Conservation (phyloP, 2,329 filamentous ascomycete genomes). For the Ophiognomonia clavigignenti-juglandacearum region DNA sequence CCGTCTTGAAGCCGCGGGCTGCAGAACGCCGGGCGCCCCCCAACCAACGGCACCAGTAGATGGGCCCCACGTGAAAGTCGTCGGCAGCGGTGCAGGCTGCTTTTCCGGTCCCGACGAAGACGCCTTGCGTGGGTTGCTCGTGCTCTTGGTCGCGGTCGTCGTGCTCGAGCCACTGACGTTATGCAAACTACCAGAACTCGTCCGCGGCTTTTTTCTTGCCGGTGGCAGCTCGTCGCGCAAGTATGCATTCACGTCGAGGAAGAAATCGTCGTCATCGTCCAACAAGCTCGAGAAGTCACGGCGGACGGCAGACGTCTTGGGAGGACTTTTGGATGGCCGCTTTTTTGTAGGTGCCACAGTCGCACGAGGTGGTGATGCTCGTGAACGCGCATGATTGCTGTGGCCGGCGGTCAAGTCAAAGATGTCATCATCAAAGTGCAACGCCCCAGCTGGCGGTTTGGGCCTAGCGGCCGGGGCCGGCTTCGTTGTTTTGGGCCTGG, state of each 20-base stretch:
- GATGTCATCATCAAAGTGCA: conserved; percentile 15
- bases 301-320: no score
- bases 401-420: conserved; percentile 19
- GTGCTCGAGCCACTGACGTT: no score
- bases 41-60: not conserved
- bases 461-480: not conserved
- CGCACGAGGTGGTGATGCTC: not conserved
- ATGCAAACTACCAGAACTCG: no score
- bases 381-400: conserved; percentile 1
- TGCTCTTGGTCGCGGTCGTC: no score
- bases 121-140: no score
- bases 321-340: not conserved
- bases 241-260: conserved; percentile 5
- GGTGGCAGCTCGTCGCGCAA: conserved; percentile 11
- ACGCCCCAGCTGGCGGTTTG: conserved; percentile 1
- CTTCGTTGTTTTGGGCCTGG: not conserved
- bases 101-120: no score
- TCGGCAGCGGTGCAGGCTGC: no score
- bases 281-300: conserved; percentile 28
- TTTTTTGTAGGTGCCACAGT: not conserved
- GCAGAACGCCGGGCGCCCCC: conserved; percentile 4
- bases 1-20: conserved; percentile 19
- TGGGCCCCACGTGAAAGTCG: no score
- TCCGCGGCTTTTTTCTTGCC: conserved; percentile 25
- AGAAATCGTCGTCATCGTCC: conserved; percentile 26